Percentiles rank a stretch among this genome's conserved stretches.
Evolutionary conservation across 768 basidiomycete genomes (phyloP).

Genomic region (Kwoniella sp.): DNA sequence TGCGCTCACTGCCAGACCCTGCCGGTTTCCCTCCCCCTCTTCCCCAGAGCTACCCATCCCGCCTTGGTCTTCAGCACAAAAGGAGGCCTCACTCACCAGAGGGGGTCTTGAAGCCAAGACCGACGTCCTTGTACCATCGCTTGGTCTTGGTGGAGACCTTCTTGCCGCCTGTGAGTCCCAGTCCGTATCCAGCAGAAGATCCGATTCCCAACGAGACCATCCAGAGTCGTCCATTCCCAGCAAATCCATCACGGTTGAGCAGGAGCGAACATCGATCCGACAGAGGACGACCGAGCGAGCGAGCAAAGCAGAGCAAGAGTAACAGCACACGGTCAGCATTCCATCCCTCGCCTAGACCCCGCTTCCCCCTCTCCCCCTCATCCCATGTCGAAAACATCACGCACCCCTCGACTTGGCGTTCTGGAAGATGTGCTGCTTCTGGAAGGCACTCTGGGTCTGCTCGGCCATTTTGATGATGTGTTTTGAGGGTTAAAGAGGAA

Average conservation of each 20-base stretch:
- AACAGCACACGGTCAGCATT: constrained; percentile 11
- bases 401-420: constrained; percentile 88
- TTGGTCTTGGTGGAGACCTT: constrained; percentile 90
- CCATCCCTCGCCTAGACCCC: background rate
- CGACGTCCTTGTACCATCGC: constrained; percentile 99
- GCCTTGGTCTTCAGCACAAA: too few relatives aligned
- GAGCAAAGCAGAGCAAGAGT: constrained; percentile 1
- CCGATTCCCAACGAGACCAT: constrained; percentile 1
- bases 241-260: background rate
- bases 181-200: background rate
- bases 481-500: constrained; percentile 14
- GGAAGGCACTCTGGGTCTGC: constrained; percentile 94
- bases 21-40: too few relatives aligned
- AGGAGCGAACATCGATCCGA: background rate
- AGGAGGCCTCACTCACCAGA: constrained; percentile 45
- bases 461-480: constrained; percentile 48
- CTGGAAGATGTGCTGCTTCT: constrained; percentile 97
- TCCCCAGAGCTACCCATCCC: too few relatives aligned
- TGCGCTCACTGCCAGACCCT: too few relatives aligned
- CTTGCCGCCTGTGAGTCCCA: constrained; percentile 63
- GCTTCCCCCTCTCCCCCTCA: background rate
- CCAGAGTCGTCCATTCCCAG: constrained; percentile 1
- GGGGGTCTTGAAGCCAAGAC: constrained; percentile 94
- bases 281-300: background rate
- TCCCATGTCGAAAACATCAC: constrained; percentile 46